Percentiles rank a stretch among this genome's conserved stretches.
phyloP scores from a whole-genome alignment of 257 asterid genomes.

The Ballota nigra region DNA sequence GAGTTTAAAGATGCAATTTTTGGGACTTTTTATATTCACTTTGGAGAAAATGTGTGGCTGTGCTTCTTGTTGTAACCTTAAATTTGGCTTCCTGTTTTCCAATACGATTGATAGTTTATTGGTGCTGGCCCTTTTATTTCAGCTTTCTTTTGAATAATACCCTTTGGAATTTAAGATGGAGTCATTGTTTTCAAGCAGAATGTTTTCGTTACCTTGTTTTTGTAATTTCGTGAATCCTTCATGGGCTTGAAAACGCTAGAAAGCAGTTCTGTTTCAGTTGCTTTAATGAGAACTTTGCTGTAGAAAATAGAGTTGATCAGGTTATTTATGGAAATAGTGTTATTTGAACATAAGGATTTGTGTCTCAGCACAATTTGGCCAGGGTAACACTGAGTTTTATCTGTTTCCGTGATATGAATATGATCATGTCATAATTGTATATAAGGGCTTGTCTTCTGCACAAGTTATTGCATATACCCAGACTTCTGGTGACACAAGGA shows the following conservation, averaged over 20 bases:
- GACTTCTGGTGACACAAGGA: background rate
- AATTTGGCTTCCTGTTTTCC: too few species aligned
- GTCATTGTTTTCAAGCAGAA: too few species aligned
- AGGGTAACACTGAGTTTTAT: background rate
- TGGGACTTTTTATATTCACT: background rate
- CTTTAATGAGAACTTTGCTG: too few species aligned
- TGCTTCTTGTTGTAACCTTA: too few species aligned
- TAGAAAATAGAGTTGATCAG: background rate
- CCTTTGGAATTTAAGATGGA: background rate
- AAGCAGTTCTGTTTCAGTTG: background rate
- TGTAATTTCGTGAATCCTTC: background rate
- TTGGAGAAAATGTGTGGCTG: too few species aligned
- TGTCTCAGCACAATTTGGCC: background rate
- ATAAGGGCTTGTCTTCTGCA: background rate
- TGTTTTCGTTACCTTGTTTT: background rate
- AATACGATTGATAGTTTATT: too few species aligned
- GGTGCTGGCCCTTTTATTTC: too few species aligned
- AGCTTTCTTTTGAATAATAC: too few species aligned
- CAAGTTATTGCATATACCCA: background rate
- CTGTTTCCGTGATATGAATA: background rate
- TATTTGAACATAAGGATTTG: too few species aligned
- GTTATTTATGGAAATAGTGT: background rate
- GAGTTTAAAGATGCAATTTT: constrained; percentile 17
- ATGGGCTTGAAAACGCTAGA: background rate
- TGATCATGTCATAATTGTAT: background rate